These are phyloP conservation scores for Candida anglica DNA, from an alignment of 805 yeast species.

Conservation along the genomic window DNA sequence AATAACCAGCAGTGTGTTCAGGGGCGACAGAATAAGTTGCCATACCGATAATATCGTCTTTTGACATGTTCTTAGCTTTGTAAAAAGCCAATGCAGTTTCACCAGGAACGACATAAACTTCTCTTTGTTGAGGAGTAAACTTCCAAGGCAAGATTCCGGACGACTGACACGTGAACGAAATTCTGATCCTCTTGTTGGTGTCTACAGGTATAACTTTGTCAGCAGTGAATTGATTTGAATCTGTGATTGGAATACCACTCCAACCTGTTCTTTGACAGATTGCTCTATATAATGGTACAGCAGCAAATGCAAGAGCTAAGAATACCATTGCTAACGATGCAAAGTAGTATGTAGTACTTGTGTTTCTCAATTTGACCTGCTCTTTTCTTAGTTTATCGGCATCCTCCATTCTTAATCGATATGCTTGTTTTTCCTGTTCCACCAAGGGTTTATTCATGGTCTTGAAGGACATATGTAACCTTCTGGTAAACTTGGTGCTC, in stretches of 20 bases:
- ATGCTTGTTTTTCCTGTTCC: not conserved
- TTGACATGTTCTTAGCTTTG: conserved; percentile 81
- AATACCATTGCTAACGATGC: conserved; percentile 67
- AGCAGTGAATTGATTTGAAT: conserved; percentile 70
- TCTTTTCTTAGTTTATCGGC: conserved; percentile 21
- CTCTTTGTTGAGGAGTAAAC: conserved; percentile 90
- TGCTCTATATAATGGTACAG: conserved; percentile 90
- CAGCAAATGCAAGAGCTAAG: conserved; percentile 76
- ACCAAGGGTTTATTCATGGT: not conserved
- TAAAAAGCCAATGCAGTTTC: conserved; percentile 97
- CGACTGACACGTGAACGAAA: conserved; percentile 90
- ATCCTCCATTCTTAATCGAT: conserved; percentile 7
- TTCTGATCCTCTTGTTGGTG: conserved; percentile 71
- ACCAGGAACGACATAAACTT: conserved; percentile 90
- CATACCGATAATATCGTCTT: conserved; percentile 94
- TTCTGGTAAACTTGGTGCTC: not conserved
- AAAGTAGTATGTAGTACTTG: conserved; percentile 62
- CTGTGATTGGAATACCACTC: conserved; percentile 95
- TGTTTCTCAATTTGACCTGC: conserved; percentile 32
- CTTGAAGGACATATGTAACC: not conserved
- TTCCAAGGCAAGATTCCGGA: conserved; percentile 92
- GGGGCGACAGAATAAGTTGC: conserved; percentile 97
- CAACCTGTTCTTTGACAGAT: conserved; percentile 93
- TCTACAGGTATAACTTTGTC: conserved; percentile 88
- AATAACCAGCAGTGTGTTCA: conserved; percentile 93